Evolutionary conservation across 805 yeast species (phyloP).

Genomic region (Myxozyma melibiosi): DNA sequence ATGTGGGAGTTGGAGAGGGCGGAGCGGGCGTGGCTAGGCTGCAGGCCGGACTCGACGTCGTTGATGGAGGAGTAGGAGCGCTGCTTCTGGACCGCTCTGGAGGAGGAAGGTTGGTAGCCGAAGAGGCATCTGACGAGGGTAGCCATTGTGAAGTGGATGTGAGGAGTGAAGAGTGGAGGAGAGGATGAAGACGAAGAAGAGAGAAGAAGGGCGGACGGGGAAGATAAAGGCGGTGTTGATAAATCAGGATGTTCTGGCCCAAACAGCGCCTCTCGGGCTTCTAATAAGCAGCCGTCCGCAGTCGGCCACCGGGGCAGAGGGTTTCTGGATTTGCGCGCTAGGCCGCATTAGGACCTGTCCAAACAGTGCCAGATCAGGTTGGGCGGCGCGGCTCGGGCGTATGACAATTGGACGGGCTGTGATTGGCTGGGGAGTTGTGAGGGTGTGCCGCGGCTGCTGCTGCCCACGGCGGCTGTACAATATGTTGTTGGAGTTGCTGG

Average conservation of each 20-base stretch:
- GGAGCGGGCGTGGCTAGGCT: constrained; percentile 3
- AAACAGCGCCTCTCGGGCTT: not conserved
- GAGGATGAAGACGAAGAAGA: not conserved
- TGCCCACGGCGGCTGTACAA: too few species aligned
- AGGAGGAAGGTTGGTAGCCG: constrained; percentile 21
- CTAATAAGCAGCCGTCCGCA: constrained; percentile 1
- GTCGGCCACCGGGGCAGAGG: not conserved
- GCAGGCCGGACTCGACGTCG: constrained; percentile 15
- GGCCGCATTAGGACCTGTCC: constrained; percentile 4
- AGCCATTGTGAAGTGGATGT: constrained; percentile 17
- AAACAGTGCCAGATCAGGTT: constrained; percentile 3
- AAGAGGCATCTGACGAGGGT: constrained; percentile 24
- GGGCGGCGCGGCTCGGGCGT: constrained; percentile 2
- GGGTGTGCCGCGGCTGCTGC: too few species aligned
- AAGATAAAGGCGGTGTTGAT: not conserved
- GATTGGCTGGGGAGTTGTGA: constrained; percentile 25
- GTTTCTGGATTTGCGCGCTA: constrained; percentile 12
- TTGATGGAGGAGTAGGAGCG: constrained; percentile 10
- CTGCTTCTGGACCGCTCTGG: not conserved
- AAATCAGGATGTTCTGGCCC: constrained; percentile 2
- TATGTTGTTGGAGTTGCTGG: too few species aligned
- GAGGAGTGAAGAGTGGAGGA: not conserved
- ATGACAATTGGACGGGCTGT: constrained; percentile 10
- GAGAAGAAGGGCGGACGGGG: not conserved
- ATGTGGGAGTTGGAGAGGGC: not conserved